Evolutionary conservation across 345 rosid species (phyloP), one percentile per base, ranked within the genome.

Genomic region (Trapa bicornis): DNA sequence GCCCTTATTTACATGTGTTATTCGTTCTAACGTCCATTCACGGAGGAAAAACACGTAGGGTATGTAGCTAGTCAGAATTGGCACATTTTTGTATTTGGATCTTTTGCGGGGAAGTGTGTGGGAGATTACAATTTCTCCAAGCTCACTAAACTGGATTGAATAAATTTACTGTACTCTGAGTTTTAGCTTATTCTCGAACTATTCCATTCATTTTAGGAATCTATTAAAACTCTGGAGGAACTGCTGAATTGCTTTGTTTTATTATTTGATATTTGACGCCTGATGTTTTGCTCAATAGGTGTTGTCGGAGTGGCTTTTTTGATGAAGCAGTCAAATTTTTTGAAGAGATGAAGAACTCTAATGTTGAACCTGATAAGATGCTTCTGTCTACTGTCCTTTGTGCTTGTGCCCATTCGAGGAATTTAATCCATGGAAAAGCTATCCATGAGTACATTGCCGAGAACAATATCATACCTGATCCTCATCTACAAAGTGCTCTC

Each of bases 271-370:
- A 5, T 62, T 33, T 54, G 2, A 0, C 29, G 2, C 61, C 68
- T 69, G 53, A 36, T 53, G 62, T 60, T 8, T 53, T 64, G 71
- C 37, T 43, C 32, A 16, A 69, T 78, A 80, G 96, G 70, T 87
- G 80, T 74, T 81, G 78, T 52, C 80, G 77, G 57, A 67, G 15
- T 52, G 85, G 80, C 7, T 78, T 65, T 69, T 72, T 82, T 66
- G 78, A 82, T 43, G 82, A 82, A 65, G 89, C 78, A 6, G 70
- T 85, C 66, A 65, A 71, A 73, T 84, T 89, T 65, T 87, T 87
- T 69, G 93, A 89, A 72, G 89, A 83, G 77, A 87, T 89, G 91
- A 79, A 52, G 70, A 67, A 29, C 53, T 76, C 71, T 64, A 70
- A 72, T 71, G 75, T 87, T 53, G 62, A 76, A 74, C 86, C 82